Evolutionary conservation across 495 filamentous ascomycete species (phyloP).

Genomic region (Oidiodendron maius): DNA sequence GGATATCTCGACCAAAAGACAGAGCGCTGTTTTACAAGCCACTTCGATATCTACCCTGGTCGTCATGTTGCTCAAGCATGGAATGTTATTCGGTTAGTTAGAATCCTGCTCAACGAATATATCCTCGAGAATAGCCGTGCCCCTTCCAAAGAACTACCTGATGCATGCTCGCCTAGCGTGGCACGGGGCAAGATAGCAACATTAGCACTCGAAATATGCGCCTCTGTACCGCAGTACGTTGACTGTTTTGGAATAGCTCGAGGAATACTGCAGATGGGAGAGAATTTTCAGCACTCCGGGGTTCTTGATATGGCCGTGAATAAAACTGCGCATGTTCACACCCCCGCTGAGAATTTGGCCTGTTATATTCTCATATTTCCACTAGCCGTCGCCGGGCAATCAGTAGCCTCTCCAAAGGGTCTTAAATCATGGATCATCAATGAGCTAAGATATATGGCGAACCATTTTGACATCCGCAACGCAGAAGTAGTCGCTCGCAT

Average conservation of each 20-base stretch:
- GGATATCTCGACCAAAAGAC: constrained; percentile 2
- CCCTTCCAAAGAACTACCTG: not conserved
- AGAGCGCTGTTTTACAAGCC: constrained; percentile 12
- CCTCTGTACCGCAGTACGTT: constrained; percentile 23
- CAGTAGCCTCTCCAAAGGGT: constrained; percentile 3
- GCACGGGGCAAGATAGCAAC: constrained; percentile 13
- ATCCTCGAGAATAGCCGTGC: not conserved
- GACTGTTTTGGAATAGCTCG: constrained; percentile 8
- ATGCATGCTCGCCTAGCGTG: not conserved
- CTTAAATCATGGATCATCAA: constrained; percentile 24
- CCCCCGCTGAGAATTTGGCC: constrained; percentile 14
- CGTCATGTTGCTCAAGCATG: constrained; percentile 21
- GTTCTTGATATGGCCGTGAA: not conserved
- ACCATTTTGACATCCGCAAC: constrained; percentile 24
- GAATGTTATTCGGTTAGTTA: constrained; percentile 23
- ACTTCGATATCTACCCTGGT: constrained; percentile 22
- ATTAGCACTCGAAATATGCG: constrained; percentile 25
- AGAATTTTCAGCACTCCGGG: not conserved
- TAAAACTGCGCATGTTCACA: no score
- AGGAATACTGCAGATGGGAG: not conserved
- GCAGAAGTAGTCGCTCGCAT: constrained; percentile 21
- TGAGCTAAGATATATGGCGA: constrained; percentile 21
- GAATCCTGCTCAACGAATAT: constrained; percentile 27
- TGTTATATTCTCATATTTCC: constrained; percentile 27
- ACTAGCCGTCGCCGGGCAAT: constrained; percentile 23